These are phyloP conservation scores for Lumnitzera racemosa DNA, from an alignment of 345 rosid genomes.

Conservation along the genomic window DNA sequence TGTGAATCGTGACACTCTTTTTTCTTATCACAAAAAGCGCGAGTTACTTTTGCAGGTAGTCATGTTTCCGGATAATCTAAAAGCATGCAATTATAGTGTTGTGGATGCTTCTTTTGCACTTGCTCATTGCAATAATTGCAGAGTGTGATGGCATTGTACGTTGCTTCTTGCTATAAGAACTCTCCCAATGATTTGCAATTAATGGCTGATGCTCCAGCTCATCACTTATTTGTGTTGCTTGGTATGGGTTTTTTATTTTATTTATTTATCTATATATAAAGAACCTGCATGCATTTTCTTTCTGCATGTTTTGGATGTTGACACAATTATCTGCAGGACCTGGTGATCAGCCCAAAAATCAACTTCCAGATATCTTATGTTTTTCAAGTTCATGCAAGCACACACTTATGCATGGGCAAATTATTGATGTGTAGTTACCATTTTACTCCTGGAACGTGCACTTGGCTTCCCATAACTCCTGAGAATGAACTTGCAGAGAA, in stretches of 20 bases:
- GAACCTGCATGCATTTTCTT: constrained; percentile 3
- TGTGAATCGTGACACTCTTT: constrained; percentile 87
- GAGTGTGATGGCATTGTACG: constrained; percentile 97
- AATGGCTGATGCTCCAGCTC: constrained; percentile 99
- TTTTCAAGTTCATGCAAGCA: not conserved
- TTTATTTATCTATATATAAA: not conserved
- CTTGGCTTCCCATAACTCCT: too few relatives aligned
- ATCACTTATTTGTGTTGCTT: constrained; percentile 86
- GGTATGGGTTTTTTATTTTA: constrained; percentile 36
- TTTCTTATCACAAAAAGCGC: constrained; percentile 89
- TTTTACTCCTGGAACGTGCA: too few relatives aligned
- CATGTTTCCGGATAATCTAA: not conserved
- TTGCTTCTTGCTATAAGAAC: constrained; percentile 94
- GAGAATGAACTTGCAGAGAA: too few relatives aligned
- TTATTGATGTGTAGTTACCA: too few relatives aligned
- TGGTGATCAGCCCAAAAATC: constrained; percentile 77
- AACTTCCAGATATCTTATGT: constrained; percentile 89
- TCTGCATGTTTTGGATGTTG: constrained; percentile 4
- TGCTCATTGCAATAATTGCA: constrained; percentile 29
- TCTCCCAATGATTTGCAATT: constrained; percentile 97
- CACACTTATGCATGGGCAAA: too few relatives aligned
- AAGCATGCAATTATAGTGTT: constrained; percentile 2
- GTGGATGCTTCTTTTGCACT: constrained; percentile 12
- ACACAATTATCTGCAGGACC: constrained; percentile 55
- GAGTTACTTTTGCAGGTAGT: constrained; percentile 81